Evolutionary conservation across 805 yeast species (phyloP).

Genomic region (Wickerhamomyces hampshirensis): DNA sequence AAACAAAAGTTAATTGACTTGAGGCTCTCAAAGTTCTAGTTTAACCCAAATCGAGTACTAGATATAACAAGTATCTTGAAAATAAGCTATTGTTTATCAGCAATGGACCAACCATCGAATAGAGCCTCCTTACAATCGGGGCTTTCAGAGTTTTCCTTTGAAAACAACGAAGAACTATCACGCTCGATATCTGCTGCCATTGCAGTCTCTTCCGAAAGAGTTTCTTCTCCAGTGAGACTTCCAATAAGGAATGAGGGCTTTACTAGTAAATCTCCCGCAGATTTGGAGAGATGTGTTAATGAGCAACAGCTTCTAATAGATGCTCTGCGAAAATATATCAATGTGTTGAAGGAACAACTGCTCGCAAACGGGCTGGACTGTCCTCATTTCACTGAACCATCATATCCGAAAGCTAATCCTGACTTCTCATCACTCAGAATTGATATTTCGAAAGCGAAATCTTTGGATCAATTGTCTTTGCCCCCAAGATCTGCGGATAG

Average conservation of each 20-base stretch:
- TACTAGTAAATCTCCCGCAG: slow-evolving; percentile 12
- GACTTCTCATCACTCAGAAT: slow-evolving; percentile 4
- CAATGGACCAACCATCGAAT: no score
- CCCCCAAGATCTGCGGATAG: slow-evolving; percentile 40
- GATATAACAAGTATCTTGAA: no score
- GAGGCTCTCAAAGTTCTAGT: no score
- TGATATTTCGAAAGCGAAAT: slow-evolving; percentile 1
- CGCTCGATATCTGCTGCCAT: background rate
- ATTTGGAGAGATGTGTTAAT: slow-evolving; percentile 11
- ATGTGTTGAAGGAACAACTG: slow-evolving; percentile 9
- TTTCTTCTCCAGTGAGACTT: slow-evolving; percentile 8
- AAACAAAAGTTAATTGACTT: no score
- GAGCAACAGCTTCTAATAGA: slow-evolving; percentile 15
- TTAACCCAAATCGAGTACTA: no score
- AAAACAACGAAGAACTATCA: slow-evolving; percentile 8
- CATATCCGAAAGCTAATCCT: slow-evolving; percentile 3
- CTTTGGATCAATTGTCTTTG: slow-evolving; percentile 15
- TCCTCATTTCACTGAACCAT: slow-evolving; percentile 10
- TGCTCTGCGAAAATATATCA: slow-evolving; percentile 14
- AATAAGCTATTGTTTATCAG: no score
- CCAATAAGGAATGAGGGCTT: slow-evolving; percentile 8
- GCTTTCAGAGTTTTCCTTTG: slow-evolving; percentile 18
- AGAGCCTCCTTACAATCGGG: slow-evolving; percentile 13
- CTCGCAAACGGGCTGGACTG: slow-evolving; percentile 9
- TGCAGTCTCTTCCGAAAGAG: slow-evolving; percentile 6